Conservation (phyloP, 2,329 filamentous ascomycete species). For the Ophiosphaerella narmari region DNA sequence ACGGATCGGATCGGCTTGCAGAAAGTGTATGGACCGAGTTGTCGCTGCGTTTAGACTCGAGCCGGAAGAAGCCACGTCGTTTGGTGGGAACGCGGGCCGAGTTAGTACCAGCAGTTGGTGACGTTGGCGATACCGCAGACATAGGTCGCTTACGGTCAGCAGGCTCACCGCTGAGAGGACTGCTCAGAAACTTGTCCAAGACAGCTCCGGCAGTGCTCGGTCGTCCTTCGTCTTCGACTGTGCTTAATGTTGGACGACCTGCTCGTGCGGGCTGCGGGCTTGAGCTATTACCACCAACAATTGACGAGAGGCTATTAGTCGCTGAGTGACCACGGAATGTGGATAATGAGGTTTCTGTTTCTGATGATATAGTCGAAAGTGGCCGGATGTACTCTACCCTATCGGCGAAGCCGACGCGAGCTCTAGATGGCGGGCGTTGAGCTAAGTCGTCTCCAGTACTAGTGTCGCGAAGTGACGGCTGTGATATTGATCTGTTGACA, state of each 20-base stretch:
- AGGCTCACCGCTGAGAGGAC: conserved; percentile 29
- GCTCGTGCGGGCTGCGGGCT: conserved; percentile 52
- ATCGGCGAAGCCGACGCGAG: conserved; percentile 82
- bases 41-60: conserved; percentile 58
- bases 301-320: conserved; percentile 78
- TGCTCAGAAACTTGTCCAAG: conserved; percentile 54
- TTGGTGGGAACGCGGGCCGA: conserved; percentile 29
- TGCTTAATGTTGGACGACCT: conserved; percentile 45
- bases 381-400: conserved; percentile 83
- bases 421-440: conserved; percentile 54
- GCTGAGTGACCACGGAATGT: conserved; percentile 75
- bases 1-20: conserved; percentile 41
- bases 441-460: conserved; percentile 31
- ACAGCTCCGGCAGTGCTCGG: conserved; percentile 76
- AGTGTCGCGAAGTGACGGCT: conserved; percentile 42
- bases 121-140: conserved; percentile 39
- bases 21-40: conserved; percentile 36
- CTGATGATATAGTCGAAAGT: conserved; percentile 80
- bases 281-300: conserved; percentile 65
- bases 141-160: conserved; percentile 41
- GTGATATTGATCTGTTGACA: conserved; percentile 46
- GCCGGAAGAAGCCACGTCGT: conserved; percentile 46
- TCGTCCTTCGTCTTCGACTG: conserved; percentile 51
- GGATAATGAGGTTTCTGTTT: conserved; percentile 75
- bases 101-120: conserved; percentile 6